phyloP scores from a whole-genome alignment of 2,329 filamentous ascomycete genomes.

The Fusarium sp. region DNA sequence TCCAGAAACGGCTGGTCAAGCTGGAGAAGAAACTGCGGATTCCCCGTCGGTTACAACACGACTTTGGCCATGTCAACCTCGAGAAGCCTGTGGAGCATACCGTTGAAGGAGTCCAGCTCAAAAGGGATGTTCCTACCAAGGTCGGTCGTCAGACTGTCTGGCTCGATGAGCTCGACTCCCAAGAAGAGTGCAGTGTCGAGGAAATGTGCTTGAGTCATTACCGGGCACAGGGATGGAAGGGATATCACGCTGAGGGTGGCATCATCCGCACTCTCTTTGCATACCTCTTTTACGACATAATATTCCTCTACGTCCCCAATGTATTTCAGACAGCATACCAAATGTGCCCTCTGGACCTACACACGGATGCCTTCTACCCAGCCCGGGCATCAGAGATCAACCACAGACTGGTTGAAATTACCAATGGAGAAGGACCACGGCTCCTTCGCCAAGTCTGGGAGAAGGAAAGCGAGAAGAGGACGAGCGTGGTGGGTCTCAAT shows the following conservation, averaged over 20 bases:
- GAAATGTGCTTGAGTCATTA: conserved; percentile 94
- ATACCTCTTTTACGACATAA: conserved; percentile 91
- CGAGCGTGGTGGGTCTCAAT: conserved; percentile 90
- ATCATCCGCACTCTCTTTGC: conserved; percentile 92
- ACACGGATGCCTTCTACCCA: conserved; percentile 92
- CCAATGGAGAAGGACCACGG: conserved; percentile 79
- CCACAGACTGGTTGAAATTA: conserved; percentile 84
- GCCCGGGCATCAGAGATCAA: conserved; percentile 91
- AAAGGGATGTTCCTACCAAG: conserved; percentile 64
- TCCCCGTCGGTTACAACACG: conserved; percentile 87
- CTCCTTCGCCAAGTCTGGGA: conserved; percentile 78
- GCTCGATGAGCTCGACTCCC: conserved; percentile 80
- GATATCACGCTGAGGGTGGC: conserved; percentile 92
- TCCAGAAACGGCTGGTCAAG: conserved; percentile 94
- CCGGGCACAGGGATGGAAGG: conserved; percentile 87
- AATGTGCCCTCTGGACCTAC: conserved; percentile 90
- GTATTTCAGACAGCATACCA: conserved; percentile 98
- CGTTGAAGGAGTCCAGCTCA: conserved; percentile 82
- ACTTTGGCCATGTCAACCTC: conserved; percentile 88
- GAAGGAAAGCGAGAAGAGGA: conserved; percentile 75
- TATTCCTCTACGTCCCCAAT: conserved; percentile 94
- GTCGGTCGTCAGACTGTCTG: conserved; percentile 74
- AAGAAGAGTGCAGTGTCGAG: conserved; percentile 87
- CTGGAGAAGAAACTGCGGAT: conserved; percentile 87
- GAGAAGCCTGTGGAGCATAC: conserved; percentile 80